Percentiles rank a stretch among this genome's conserved stretches.
Evolutionary conservation across 106 monocot genomes (phyloP).

Genomic region (Ottelia alismoides): DNA sequence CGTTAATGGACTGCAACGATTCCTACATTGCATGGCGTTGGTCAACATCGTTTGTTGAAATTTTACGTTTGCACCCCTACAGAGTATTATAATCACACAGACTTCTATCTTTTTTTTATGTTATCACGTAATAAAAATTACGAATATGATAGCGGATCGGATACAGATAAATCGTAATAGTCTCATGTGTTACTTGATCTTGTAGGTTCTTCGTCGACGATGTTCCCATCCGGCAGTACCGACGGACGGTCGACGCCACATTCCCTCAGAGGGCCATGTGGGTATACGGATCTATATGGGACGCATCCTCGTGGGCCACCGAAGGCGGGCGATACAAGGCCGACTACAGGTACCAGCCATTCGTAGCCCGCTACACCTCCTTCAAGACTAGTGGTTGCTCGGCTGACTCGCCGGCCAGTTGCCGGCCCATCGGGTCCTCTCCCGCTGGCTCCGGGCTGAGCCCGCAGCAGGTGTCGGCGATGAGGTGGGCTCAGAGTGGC

Average conservation of each 20-base stretch:
- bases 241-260: constrained; percentile 29
- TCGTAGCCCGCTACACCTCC: constrained; percentile 30
- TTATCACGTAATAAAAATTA: too few relatives aligned
- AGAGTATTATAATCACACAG: too few relatives aligned
- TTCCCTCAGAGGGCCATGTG: constrained; percentile 75
- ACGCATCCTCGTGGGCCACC: constrained; percentile 76
- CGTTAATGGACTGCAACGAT: too few relatives aligned
- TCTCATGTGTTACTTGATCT: too few relatives aligned
- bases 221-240: constrained; percentile 48
- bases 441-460: constrained; percentile 46
- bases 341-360: constrained; percentile 62
- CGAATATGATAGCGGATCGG: too few relatives aligned
- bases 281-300: constrained; percentile 87
- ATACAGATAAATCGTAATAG: too few relatives aligned
- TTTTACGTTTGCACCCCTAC: too few relatives aligned
- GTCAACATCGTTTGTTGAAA: too few relatives aligned
- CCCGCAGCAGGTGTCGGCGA: constrained; percentile 30
- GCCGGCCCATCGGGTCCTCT: constrained; percentile 35
- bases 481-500: constrained; percentile 60
- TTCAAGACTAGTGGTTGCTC: constrained; percentile 47
- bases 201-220: constrained; percentile 75
- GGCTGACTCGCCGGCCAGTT: constrained; percentile 20
- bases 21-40: too few relatives aligned
- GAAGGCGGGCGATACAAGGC: constrained; percentile 64
- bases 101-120: too few relatives aligned